Conservation (phyloP, 2,329 filamentous ascomycete species). For the Claviceps pazoutovae region DNA sequence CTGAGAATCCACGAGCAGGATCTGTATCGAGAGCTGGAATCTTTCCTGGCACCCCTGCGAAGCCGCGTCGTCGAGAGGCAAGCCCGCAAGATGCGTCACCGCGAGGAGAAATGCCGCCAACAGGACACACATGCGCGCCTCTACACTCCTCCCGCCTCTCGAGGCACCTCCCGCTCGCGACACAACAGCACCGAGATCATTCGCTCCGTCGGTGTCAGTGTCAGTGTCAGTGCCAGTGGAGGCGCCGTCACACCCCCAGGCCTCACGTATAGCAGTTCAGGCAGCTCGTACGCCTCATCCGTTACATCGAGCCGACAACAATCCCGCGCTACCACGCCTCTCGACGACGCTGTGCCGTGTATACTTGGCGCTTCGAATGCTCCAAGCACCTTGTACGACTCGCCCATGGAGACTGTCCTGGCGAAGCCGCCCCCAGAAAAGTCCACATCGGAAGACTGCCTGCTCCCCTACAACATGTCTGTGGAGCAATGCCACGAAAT, state of each 20-base stretch:
- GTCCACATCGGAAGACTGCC: slow-evolving; percentile 14
- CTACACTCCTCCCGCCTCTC: slow-evolving; percentile 32
- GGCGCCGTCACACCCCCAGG: slow-evolving; percentile 29
- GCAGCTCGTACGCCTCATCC: slow-evolving; percentile 35
- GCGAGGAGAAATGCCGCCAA: slow-evolving; percentile 30
- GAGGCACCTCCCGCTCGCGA: slow-evolving; percentile 28
- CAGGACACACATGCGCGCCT: slow-evolving; percentile 25
- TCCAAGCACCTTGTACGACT: slow-evolving; percentile 32
- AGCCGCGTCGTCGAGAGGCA: slow-evolving; percentile 38
- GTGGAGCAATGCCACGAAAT: slow-evolving; percentile 36
- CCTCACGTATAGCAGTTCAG: slow-evolving; percentile 34
- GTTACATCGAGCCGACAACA: slow-evolving; percentile 33
- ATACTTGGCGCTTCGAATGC: slow-evolving; percentile 19
- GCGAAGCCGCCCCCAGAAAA: slow-evolving; percentile 18
- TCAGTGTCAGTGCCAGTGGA: slow-evolving; percentile 14
- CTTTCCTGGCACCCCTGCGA: slow-evolving; percentile 78
- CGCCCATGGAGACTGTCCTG: slow-evolving; percentile 32
- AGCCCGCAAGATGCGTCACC: slow-evolving; percentile 34
- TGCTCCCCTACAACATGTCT: slow-evolving; percentile 43
- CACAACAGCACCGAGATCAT: slow-evolving; percentile 26
- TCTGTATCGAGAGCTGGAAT: slow-evolving; percentile 74
- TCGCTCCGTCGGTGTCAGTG: slow-evolving; percentile 19
- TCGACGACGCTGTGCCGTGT: slow-evolving; percentile 31
- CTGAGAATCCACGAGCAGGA: slow-evolving; percentile 74
- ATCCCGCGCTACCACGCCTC: slow-evolving; percentile 38